Conservation (phyloP, 2,329 filamentous ascomycete genomes). For the Geosmithia flava region DNA sequence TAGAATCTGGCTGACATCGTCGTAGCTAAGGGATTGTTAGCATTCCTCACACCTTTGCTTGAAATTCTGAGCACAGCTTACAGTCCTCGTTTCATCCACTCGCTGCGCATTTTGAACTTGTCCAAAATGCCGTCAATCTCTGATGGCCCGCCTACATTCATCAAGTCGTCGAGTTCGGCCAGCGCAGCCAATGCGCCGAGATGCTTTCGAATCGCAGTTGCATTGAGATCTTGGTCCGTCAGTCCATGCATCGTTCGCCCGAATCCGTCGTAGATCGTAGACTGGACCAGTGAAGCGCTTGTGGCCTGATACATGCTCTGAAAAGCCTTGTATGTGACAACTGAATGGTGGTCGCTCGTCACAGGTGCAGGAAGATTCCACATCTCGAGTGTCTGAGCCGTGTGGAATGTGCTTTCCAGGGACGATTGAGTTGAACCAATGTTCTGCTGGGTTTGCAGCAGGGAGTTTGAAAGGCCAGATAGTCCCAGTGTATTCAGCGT, state of each 20-base stretch:
- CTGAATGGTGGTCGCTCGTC: constrained; percentile 47
- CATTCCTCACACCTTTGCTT: neutral
- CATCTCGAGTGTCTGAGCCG: constrained; percentile 71
- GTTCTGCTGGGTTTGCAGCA: constrained; percentile 57
- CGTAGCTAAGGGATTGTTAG: constrained; percentile 37
- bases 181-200: constrained; percentile 58
- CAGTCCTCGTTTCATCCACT: constrained; percentile 77
- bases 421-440: constrained; percentile 43
- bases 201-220: constrained; percentile 38
- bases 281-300: constrained; percentile 37
- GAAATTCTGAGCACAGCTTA: constrained; percentile 25
- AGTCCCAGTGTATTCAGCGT: constrained; percentile 73
- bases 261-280: constrained; percentile 51
- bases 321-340: constrained; percentile 67
- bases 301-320: constrained; percentile 62
- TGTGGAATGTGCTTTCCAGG: constrained; percentile 63
- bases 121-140: constrained; percentile 51
- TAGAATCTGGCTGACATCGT: constrained; percentile 68
- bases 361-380: constrained; percentile 79
- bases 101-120: constrained; percentile 51
- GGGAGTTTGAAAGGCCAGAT: constrained; percentile 71
- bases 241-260: constrained; percentile 46
- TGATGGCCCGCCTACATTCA: constrained; percentile 45
- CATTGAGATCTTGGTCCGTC: constrained; percentile 32
- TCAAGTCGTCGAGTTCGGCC: constrained; percentile 68